A percentile compares a stretch with the other conserved stretches of the same genome.
These are phyloP conservation scores for Fusarium subtropicale DNA, from an alignment of 2,329 filamentous ascomycete genomes.

Conservation along the genomic window DNA sequence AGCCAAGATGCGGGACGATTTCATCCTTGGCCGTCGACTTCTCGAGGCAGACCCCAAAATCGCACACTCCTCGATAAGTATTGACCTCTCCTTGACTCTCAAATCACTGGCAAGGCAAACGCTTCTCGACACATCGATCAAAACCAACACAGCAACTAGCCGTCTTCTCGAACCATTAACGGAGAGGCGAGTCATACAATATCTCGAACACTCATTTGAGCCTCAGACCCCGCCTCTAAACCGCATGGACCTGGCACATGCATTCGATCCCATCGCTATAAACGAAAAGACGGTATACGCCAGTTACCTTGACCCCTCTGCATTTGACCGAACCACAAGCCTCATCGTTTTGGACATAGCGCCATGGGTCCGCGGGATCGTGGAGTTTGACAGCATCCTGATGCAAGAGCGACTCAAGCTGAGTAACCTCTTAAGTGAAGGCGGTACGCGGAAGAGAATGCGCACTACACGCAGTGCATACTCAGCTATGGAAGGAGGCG, in stretches of 20 bases:
- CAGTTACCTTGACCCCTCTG: slow-evolving; percentile 71
- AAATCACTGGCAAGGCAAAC: slow-evolving; percentile 48
- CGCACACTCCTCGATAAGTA: slow-evolving; percentile 47
- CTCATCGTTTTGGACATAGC: slow-evolving; percentile 82
- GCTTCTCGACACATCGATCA: slow-evolving; percentile 23
- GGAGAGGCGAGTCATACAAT: slow-evolving; percentile 51
- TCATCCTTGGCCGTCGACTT: slow-evolving; percentile 59
- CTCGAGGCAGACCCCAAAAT: slow-evolving; percentile 58
- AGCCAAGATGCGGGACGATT: slow-evolving; percentile 62
- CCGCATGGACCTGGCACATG: slow-evolving; percentile 66
- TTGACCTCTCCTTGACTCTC: slow-evolving; percentile 47
- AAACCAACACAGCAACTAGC: not conserved
- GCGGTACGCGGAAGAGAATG: slow-evolving; percentile 63
- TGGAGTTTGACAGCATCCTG: slow-evolving; percentile 77
- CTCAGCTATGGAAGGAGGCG: slow-evolving; percentile 81
- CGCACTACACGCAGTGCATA: slow-evolving; percentile 80
- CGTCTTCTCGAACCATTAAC: slow-evolving; percentile 46
- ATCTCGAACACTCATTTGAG: slow-evolving; percentile 55
- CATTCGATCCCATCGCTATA: slow-evolving; percentile 70
- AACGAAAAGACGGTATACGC: slow-evolving; percentile 57
- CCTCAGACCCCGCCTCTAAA: slow-evolving; percentile 49
- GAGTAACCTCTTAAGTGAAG: slow-evolving; percentile 71
- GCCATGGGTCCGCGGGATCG: slow-evolving; percentile 89
- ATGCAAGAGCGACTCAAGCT: slow-evolving; percentile 74
- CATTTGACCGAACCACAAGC: slow-evolving; percentile 77